Percentiles rank a stretch among this genome's conserved stretches.
phyloP scores from a whole-genome alignment of 1,139 yeast genomes.

The Candida labiduridarum region DNA sequence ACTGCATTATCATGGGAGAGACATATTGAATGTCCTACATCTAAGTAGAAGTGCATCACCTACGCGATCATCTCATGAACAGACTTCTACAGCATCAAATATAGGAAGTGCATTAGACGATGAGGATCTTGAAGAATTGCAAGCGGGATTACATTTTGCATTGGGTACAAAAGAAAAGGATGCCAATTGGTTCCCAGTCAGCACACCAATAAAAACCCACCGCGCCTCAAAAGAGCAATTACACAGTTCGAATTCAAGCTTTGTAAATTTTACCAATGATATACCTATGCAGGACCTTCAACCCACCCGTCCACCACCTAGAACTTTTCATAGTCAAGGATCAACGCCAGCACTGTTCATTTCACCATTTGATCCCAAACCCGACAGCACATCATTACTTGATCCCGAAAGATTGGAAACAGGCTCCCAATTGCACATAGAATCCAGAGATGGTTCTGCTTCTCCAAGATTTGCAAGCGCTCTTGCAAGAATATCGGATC shows the following conservation, averaged over 20 bases:
- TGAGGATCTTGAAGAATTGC: conserved; percentile 36
- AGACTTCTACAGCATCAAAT: conserved; percentile 4
- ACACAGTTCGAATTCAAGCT: neutral
- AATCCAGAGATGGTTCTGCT: conserved; percentile 12
- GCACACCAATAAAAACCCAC: conserved; percentile 12
- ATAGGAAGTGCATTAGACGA: conserved; percentile 16
- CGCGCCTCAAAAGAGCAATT: conserved; percentile 1
- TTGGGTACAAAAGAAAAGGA: conserved; percentile 31
- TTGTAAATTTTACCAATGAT: conserved; percentile 20
- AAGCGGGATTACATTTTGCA: conserved; percentile 41
- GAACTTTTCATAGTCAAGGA: neutral
- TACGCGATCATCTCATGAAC: neutral
- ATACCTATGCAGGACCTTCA: conserved; percentile 22
- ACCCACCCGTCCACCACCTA: conserved; percentile 1
- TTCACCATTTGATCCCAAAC: conserved; percentile 7
- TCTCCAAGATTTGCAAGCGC: conserved; percentile 30
- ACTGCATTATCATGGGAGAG: conserved; percentile 3
- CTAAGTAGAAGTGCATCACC: conserved; percentile 6
- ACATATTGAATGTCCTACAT: conserved; percentile 10
- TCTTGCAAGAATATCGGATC: conserved; percentile 40
- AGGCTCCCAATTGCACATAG: conserved; percentile 13
- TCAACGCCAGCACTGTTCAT: neutral
- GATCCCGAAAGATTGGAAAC: conserved; percentile 17
- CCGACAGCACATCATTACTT: neutral
- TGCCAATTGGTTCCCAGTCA: conserved; percentile 37